A percentile compares a stretch with the other conserved stretches of the same genome.
Conservation (phyloP, 106 monocot genomes). For the Acanthochlamys bracteata region DNA sequence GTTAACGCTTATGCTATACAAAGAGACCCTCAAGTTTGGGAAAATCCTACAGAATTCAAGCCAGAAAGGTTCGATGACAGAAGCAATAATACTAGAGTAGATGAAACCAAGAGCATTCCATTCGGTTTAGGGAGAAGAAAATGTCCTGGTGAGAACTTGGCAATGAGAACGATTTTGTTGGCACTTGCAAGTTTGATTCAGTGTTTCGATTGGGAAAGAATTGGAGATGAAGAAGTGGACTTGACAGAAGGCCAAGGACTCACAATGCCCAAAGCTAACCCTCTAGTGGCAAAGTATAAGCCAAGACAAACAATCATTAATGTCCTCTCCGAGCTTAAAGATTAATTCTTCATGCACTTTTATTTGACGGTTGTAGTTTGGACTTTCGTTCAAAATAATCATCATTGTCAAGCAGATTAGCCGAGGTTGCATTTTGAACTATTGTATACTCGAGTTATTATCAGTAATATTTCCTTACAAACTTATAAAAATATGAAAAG, state of each 20-base stretch:
- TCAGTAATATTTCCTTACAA: too few relatives aligned
- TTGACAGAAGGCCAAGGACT: slow-evolving; percentile 36
- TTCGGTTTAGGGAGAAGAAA: slow-evolving; percentile 10
- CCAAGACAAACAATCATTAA: neutral
- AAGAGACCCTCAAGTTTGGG: slow-evolving; percentile 21
- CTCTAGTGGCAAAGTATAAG: slow-evolving; percentile 23
- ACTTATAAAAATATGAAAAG: too few relatives aligned
- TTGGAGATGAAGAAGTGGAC: slow-evolving; percentile 30
- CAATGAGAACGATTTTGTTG: slow-evolving; percentile 17
- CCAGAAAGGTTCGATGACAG: slow-evolving; percentile 13
- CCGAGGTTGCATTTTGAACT: too few relatives aligned
- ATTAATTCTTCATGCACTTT: too few relatives aligned
- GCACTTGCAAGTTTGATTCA: slow-evolving; percentile 37
- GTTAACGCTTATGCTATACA: slow-evolving; percentile 25
- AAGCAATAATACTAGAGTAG: neutral
- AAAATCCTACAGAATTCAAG: slow-evolving; percentile 8
- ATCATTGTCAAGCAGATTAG: too few relatives aligned
- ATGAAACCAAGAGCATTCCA: neutral
- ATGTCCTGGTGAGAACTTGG: slow-evolving; percentile 5
- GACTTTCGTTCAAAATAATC: too few relatives aligned
- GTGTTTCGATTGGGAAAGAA: slow-evolving; percentile 51
- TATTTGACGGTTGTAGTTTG: too few relatives aligned
- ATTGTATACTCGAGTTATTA: too few relatives aligned
- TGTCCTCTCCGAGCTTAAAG: too few relatives aligned
- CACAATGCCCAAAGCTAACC: slow-evolving; percentile 24